Conservation (phyloP, 495 filamentous ascomycete genomes). For the Penicillium daleae region DNA sequence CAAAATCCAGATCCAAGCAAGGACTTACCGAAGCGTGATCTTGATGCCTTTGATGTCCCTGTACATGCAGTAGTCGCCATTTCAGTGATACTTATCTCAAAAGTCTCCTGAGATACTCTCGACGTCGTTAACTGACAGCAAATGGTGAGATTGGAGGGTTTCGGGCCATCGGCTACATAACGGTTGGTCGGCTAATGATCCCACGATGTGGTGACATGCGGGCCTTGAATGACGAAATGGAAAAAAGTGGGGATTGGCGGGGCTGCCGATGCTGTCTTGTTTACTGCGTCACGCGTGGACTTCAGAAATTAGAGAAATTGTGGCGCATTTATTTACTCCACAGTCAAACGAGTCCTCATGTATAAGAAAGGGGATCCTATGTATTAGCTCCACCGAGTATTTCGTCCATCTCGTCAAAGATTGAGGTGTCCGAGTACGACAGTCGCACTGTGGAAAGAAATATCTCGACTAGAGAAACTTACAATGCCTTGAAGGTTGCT, state of each 20-base stretch:
- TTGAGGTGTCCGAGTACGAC: too few species aligned
- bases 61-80: conserved; percentile 9
- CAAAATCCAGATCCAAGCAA: not conserved
- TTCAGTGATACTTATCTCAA: not conserved
- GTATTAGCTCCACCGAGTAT: not conserved
- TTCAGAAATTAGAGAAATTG: not conserved
- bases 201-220: conserved; percentile 19
- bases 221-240: conserved; percentile 22
- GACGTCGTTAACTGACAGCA: not conserved
- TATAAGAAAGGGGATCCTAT: not conserved
- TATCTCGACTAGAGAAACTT: too few species aligned
- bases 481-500: too few species aligned
- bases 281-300: not conserved
- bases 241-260: conserved; percentile 21
- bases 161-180: conserved; percentile 18
- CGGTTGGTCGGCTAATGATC: conserved; percentile 17
- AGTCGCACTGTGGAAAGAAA: too few species aligned
- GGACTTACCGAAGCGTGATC: conserved; percentile 32
- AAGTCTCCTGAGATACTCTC: not conserved
- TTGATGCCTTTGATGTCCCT: conserved; percentile 14
- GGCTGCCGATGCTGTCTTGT: conserved; percentile 26
- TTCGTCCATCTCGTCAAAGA: too few species aligned
- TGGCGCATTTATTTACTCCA: not conserved
- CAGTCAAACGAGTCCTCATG: not conserved
- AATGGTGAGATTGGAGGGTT: not conserved